Percentiles rank a stretch among this genome's conserved stretches.
phyloP scores from a whole-genome alignment of 1,284 basidiomycete genomes.

The Kwoniella shivajii region DNA sequence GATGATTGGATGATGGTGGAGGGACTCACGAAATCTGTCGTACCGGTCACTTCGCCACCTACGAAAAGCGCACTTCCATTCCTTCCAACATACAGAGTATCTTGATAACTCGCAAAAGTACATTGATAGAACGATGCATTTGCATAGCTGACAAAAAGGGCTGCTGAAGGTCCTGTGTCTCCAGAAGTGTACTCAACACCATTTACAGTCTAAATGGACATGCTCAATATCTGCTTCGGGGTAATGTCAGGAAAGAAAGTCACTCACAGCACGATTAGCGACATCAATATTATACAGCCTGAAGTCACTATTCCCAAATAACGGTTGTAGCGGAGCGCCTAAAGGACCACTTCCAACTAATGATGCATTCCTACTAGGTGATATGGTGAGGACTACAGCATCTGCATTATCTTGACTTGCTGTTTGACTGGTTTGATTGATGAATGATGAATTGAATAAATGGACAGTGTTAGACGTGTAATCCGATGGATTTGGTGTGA shows the following conservation, averaged over 20 bases:
- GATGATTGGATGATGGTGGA: not conserved
- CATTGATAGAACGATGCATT: conserved; percentile 68
- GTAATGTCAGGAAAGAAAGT: not conserved
- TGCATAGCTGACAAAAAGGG: conserved; percentile 28
- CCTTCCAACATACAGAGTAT: conserved; percentile 67
- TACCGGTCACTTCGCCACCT: conserved; percentile 65
- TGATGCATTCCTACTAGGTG: conserved; percentile 25
- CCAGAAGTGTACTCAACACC: conserved; percentile 15
- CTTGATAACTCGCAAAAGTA: conserved; percentile 65
- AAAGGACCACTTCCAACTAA: conserved; percentile 19
- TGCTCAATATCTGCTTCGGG: too few species aligned
- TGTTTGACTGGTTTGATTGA: conserved; percentile 33
- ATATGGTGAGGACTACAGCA: conserved; percentile 25
- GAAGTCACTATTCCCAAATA: conserved; percentile 63
- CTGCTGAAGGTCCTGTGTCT: conserved; percentile 30
- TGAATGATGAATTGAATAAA: conserved; percentile 29
- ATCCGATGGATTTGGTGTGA: conserved; percentile 13
- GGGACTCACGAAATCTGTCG: conserved; percentile 61
- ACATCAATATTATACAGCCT: conserved; percentile 69
- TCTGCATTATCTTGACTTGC: conserved; percentile 33
- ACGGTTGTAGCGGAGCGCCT: conserved; percentile 19
- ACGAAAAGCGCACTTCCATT: conserved; percentile 65
- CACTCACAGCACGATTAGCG: conserved; percentile 64
- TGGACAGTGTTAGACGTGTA: conserved; percentile 24
- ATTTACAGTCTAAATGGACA: conserved; percentile 14